A percentile compares a stretch with the other conserved stretches of the same genome.
phyloP scores from a whole-genome alignment of 2,329 filamentous ascomycete genomes.

The Sarocladium oryzae region DNA sequence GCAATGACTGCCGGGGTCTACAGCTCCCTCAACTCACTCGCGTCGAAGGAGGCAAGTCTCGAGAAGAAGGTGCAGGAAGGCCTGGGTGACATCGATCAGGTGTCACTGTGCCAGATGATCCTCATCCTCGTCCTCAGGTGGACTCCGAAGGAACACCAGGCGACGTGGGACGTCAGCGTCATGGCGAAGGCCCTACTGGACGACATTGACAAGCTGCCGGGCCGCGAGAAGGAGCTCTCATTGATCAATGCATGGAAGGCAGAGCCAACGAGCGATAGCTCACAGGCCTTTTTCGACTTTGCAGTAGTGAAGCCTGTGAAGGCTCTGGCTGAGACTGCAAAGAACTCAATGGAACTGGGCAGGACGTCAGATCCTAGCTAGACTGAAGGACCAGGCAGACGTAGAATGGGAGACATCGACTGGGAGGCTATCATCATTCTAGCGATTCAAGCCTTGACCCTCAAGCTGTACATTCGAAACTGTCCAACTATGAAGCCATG shows the following conservation, averaged over 20 bases:
- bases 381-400: no score
- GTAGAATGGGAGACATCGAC: no score
- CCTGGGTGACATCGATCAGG: slow-evolving; percentile 41
- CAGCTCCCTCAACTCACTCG: neutral
- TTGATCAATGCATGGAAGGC: slow-evolving; percentile 38
- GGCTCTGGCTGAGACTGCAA: slow-evolving; percentile 38
- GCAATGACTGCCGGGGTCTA: slow-evolving; percentile 24
- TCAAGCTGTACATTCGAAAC: no score
- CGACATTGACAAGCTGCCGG: slow-evolving; percentile 41
- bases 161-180: slow-evolving; percentile 33
- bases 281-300: slow-evolving; percentile 40
- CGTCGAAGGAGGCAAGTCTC: slow-evolving; percentile 16
- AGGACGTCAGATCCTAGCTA: slow-evolving; percentile 2
- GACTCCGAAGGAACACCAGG: slow-evolving; percentile 33
- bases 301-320: slow-evolving; percentile 42
- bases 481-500: no score
- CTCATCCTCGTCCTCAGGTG: slow-evolving; percentile 40
- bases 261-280: slow-evolving; percentile 32
- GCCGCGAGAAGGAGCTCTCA: slow-evolving; percentile 36
- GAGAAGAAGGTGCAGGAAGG: slow-evolving; percentile 20
- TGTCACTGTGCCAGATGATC: slow-evolving; percentile 47
- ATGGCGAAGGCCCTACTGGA: slow-evolving; percentile 40
- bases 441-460: no score
- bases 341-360: slow-evolving; percentile 15
- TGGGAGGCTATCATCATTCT: no score